Percentiles rank a stretch among this genome's conserved stretches.
Conservation (phyloP, 257 asterid species). For the Solanum raphanifolium region DNA sequence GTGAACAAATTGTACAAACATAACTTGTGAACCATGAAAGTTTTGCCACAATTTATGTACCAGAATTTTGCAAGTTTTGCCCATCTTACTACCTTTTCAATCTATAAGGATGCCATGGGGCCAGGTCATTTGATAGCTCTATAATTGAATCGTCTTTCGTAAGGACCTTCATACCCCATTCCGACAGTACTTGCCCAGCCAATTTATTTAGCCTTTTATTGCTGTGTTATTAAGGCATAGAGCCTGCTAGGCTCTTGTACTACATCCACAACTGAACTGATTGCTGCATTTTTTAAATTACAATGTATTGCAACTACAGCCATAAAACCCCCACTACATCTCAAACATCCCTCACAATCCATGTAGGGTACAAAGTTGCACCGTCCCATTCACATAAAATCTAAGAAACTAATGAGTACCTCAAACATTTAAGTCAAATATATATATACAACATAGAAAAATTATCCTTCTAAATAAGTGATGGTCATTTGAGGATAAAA, state of each 20-base stretch:
- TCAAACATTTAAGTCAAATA: neutral
- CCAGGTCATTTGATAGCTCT: neutral
- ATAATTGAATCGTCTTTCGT: neutral
- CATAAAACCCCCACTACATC: neutral
- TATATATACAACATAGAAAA: too few species aligned
- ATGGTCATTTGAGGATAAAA: neutral
- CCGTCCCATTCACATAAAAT: neutral
- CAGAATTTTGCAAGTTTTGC: neutral
- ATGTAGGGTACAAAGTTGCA: neutral
- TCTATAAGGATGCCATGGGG: neutral
- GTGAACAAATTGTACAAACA: neutral
- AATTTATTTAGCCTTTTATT: neutral
- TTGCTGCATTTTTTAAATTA: too few species aligned
- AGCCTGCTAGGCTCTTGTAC: too few species aligned
- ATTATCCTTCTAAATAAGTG: too few species aligned
- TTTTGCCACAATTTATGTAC: neutral
- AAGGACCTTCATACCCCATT: too few species aligned
- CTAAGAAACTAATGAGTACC: neutral
- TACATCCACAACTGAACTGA: too few species aligned
- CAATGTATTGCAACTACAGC: too few species aligned
- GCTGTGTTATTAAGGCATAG: neutral
- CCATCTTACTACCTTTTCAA: too few species aligned
- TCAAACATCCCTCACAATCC: neutral
- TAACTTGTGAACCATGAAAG: neutral
- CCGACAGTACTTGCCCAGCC: too few species aligned